phyloP scores from a whole-genome alignment of 1,284 basidiomycete genomes.

The Amylostereum chailletii region DNA sequence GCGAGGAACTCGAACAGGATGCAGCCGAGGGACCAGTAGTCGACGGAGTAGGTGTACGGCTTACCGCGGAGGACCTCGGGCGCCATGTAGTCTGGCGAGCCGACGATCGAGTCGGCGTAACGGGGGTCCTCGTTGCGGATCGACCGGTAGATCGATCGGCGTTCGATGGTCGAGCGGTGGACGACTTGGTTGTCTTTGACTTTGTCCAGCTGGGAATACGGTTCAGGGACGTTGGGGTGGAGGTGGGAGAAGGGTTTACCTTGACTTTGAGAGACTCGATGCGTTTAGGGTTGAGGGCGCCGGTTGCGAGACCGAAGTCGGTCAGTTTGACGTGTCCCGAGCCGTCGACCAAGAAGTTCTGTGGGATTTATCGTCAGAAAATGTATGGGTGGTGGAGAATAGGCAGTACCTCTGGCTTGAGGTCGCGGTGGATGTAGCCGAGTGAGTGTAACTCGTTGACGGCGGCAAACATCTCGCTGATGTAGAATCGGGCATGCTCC shows the following conservation, averaged over 20 bases:
- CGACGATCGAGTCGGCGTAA: slow-evolving; percentile 97
- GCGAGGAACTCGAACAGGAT: slow-evolving; percentile 98
- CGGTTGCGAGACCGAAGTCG: slow-evolving; percentile 97
- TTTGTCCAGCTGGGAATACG: slow-evolving; percentile 72
- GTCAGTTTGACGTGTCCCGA: slow-evolving; percentile 97
- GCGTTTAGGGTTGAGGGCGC: slow-evolving; percentile 89
- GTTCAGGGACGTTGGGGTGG: background rate
- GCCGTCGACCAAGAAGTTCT: slow-evolving; percentile 97
- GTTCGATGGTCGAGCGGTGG: slow-evolving; percentile 89
- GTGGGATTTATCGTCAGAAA: slow-evolving; percentile 1
- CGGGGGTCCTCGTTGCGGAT: slow-evolving; percentile 88
- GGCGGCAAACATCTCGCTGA: slow-evolving; percentile 90
- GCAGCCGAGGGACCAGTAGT: slow-evolving; percentile 98
- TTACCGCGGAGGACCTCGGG: slow-evolving; percentile 92
- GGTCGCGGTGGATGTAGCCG: slow-evolving; percentile 94
- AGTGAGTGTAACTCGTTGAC: slow-evolving; percentile 91
- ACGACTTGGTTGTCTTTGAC: slow-evolving; percentile 92
- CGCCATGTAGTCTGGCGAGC: slow-evolving; percentile 96
- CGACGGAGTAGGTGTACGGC: slow-evolving; percentile 92
- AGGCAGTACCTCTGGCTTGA: slow-evolving; percentile 84
- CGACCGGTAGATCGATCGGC: slow-evolving; percentile 91
- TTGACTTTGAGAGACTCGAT: slow-evolving; percentile 94
- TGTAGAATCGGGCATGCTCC: slow-evolving; percentile 91
- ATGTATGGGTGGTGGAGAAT: background rate
- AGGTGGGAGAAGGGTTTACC: slow-evolving; percentile 33